A percentile compares a stretch with the other conserved stretches of the same genome.
Conservation (phyloP, 805 yeast species). For the Kodamaea nitidulidarum region DNA sequence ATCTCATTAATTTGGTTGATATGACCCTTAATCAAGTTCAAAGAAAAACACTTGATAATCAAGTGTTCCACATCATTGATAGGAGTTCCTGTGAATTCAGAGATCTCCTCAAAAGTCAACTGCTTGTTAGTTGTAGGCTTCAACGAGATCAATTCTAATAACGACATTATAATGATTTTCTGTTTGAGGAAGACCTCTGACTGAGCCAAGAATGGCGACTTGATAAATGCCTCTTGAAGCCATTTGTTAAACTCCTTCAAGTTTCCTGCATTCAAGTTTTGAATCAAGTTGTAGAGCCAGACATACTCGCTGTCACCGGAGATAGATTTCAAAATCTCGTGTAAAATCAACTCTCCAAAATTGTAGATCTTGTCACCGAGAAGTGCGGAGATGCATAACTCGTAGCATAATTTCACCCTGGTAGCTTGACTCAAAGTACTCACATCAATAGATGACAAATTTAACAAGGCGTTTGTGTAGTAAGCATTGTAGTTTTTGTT, state of each 20-base stretch:
- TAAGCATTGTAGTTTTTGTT: constrained; percentile 76
- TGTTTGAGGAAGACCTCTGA: constrained; percentile 72
- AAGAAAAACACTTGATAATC: constrained; percentile 84
- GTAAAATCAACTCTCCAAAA: constrained; percentile 91
- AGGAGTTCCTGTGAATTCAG: constrained; percentile 59
- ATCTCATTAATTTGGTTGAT: constrained; percentile 82
- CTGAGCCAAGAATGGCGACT: constrained; percentile 53
- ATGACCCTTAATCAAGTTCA: constrained; percentile 80
- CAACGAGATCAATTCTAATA: constrained; percentile 79
- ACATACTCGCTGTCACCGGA: constrained; percentile 41
- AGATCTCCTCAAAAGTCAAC: constrained; percentile 68
- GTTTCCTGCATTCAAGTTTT: constrained; percentile 74
- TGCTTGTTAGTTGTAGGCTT: constrained; percentile 72
- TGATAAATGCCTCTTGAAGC: constrained; percentile 33
- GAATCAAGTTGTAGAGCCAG: constrained; percentile 72
- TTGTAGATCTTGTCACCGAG: constrained; percentile 90
- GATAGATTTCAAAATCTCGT: constrained; percentile 66
- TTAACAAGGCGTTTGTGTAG: constrained; percentile 78
- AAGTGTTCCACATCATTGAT: constrained; percentile 81
- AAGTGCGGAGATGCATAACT: constrained; percentile 79
- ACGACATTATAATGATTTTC: constrained; percentile 87
- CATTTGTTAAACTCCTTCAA: constrained; percentile 58
- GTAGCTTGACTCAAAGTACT: constrained; percentile 37
- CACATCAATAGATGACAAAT: constrained; percentile 64
- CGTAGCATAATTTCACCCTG: constrained; percentile 44